phyloP scores from a whole-genome alignment of 345 rosid species.

The Populus tremula region DNA sequence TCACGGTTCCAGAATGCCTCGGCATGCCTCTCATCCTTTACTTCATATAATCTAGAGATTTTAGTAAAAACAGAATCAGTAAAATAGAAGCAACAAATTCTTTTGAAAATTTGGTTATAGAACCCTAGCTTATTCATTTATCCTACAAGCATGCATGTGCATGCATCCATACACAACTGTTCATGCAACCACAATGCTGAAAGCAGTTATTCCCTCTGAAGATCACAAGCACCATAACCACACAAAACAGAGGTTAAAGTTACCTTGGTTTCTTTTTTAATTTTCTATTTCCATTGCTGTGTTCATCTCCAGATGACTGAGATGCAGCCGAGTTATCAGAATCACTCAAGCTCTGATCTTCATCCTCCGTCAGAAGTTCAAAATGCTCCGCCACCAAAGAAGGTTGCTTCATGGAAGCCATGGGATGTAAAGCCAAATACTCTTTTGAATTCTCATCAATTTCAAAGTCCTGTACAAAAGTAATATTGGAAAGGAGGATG shows the following conservation, averaged over 20 bases:
- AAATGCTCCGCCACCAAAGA: constrained; percentile 80
- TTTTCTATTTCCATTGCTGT: constrained; percentile 26
- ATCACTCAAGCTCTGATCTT: constrained; percentile 46
- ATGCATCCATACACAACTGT: neutral
- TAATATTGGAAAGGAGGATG: constrained; percentile 4
- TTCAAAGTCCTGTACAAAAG: constrained; percentile 60
- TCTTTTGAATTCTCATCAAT: constrained; percentile 65
- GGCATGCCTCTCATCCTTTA: constrained; percentile 83
- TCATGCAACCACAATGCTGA: neutral
- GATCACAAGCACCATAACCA: neutral
- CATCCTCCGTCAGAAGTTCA: constrained; percentile 56
- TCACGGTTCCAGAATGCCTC: constrained; percentile 61
- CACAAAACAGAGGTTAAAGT: constrained; percentile 9
- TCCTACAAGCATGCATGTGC: neutral
- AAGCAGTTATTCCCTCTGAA: neutral
- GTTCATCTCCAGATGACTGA: constrained; percentile 45
- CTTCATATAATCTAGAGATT: constrained; percentile 63
- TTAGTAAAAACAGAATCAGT: neutral
- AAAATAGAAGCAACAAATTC: neutral
- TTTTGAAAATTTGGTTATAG: neutral
- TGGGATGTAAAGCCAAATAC: constrained; percentile 70
- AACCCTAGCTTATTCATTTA: neutral
- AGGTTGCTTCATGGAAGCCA: constrained; percentile 57
- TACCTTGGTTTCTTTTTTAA: constrained; percentile 61
- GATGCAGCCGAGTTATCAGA: constrained; percentile 54